Evolutionary conservation across 2,329 filamentous ascomycete genomes (phyloP).

Genomic region (Aspergillus aculeatus): DNA sequence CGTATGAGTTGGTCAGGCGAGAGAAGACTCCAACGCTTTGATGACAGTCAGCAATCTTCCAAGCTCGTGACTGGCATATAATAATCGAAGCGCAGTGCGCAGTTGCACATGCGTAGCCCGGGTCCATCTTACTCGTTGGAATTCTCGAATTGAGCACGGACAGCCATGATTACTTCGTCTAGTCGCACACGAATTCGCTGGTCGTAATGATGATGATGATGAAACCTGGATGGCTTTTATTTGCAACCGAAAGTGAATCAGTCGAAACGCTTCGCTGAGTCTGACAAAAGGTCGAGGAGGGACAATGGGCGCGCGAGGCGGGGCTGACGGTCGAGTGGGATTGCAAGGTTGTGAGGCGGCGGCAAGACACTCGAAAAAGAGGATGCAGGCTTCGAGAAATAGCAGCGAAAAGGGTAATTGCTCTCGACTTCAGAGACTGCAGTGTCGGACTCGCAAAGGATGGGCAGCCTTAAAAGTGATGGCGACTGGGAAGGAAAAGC

Average conservation of each 20-base stretch:
- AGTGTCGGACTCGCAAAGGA: neutral
- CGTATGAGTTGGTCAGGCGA: conserved; percentile 95
- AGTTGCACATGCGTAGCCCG: neutral
- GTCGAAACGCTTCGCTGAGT: neutral
- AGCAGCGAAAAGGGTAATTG: neutral
- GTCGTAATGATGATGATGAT: neutral
- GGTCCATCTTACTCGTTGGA: conserved; percentile 46
- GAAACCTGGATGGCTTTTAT: neutral
- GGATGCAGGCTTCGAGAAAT: neutral
- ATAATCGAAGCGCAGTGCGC: neutral
- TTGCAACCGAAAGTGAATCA: neutral
- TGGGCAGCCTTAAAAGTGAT: neutral
- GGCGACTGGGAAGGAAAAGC: conserved; percentile 7
- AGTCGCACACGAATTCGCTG: neutral
- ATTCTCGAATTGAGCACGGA: conserved; percentile 52
- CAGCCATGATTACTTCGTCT: conserved; percentile 40
- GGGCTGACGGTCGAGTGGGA: neutral
- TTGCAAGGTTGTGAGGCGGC: neutral
- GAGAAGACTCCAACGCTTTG: conserved; percentile 90
- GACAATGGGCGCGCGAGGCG: neutral
- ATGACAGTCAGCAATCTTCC: neutral
- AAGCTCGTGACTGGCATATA: neutral
- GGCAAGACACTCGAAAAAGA: neutral
- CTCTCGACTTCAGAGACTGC: neutral
- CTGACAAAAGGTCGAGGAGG: neutral